These are phyloP conservation scores for Nannizzia gypsea DNA, from an alignment of 2,329 filamentous ascomycete species.

Conservation along the genomic window DNA sequence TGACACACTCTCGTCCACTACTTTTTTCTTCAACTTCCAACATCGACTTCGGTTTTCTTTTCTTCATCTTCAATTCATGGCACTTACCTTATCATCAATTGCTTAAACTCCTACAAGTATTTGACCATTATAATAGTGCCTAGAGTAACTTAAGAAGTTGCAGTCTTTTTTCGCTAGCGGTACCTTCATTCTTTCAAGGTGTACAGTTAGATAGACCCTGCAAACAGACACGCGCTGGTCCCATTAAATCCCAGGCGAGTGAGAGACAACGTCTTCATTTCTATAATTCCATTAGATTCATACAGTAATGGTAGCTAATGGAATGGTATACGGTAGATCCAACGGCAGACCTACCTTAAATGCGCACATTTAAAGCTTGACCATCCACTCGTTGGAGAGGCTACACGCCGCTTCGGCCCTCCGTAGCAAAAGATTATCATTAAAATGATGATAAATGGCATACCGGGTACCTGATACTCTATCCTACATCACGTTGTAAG, in stretches of 20 bases:
- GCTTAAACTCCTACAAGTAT: conserved; percentile 57
- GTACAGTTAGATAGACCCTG: conserved; percentile 96
- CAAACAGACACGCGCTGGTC: conserved; percentile 46
- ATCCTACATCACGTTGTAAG: no score
- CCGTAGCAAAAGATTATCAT: not conserved
- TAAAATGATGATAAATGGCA: no score
- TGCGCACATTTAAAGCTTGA: not conserved
- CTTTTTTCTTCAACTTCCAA: conserved; percentile 13
- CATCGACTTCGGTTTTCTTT: conserved; percentile 26
- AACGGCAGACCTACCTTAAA: not conserved
- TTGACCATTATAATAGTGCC: conserved; percentile 86
- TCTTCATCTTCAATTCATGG: conserved; percentile 38
- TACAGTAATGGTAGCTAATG: not conserved
- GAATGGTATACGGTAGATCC: not conserved
- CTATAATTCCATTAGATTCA: not conserved
- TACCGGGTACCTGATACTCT: no score
- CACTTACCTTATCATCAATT: conserved; percentile 95
- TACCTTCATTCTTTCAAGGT: conserved; percentile 67
- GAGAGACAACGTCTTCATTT: not conserved
- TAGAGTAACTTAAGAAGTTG: conserved; percentile 49
- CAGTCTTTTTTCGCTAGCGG: conserved; percentile 99
- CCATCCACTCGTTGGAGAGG: not conserved
- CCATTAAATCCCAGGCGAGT: not conserved
- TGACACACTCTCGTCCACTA: conserved; percentile 5
- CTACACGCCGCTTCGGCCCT: not conserved